Base-by-base conservation (phyloP, 345 rosid species). In the Rhodomyrtus tomentosa region DNA sequence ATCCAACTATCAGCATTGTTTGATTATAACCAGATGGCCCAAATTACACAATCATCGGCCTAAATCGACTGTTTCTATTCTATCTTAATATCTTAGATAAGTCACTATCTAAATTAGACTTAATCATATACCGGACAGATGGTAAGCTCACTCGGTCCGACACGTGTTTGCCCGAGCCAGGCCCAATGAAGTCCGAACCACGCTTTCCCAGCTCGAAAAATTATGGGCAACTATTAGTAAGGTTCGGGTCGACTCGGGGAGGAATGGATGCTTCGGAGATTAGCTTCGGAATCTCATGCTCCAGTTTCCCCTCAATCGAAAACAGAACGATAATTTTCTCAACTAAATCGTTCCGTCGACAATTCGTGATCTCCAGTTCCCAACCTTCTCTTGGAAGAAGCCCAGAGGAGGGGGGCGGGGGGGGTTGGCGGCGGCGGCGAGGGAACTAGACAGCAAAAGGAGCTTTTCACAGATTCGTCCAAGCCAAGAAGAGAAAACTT, bases 31-130 rank as follows among this genome's bases (percentile, higher is more conserved):
- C 1, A 14, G 20, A 27, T 0, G 68, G 9, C 1, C 18, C 36
- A 14, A 13, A 50, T 50, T 15, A 14, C 52, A 13, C 18, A 14
- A 50, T 14, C 72, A 56, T 7, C 0, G 68, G n/a, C 32, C 18
- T 0, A 6, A 29, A n/a, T n/a, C 32, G 3, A 1, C 36, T 7
- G n/a, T 56, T 5, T n/a, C 68, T 56, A n/a, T 27, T 0, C 0
- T 0, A 59, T 27, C 38, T 6, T 29, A 14, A 6, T n/a, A n/a
- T n/a, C n/a, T n/a, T n/a, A 3, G 38, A 32, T 38, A 59, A 59
- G 21, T 27, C 1, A 59, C 72, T 7, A 27, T 27, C 38, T 18
- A 15, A 36, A 32, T 59, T 59, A 0, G 73, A 59, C 73, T 29
- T 59, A 0, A 59, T 29, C 73, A 27, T 59, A 6, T 5, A 58